Percentiles rank a stretch among this genome's conserved stretches.
Conservation (phyloP, 2,329 filamentous ascomycete species). For the Fusarium multiceps region DNA sequence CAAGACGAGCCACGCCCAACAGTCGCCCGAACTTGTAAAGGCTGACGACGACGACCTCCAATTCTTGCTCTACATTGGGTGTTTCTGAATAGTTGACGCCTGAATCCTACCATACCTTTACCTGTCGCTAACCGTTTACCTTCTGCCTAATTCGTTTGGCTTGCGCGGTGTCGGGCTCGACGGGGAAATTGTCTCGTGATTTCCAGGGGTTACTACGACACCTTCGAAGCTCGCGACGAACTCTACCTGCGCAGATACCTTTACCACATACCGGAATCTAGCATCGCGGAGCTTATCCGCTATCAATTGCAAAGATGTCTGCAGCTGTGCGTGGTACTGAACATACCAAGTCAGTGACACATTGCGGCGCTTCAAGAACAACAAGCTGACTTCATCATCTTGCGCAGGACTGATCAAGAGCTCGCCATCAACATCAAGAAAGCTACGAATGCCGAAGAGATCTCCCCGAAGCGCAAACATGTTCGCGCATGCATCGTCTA, state of each 20-base stretch:
- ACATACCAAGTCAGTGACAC: constrained; percentile 51
- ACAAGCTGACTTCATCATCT: constrained; percentile 27
- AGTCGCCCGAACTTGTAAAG: constrained; percentile 41
- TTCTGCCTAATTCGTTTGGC: constrained; percentile 15
- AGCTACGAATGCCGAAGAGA: constrained; percentile 75
- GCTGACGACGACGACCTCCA: constrained; percentile 46
- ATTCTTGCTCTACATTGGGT: constrained; percentile 16
- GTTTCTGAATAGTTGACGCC: not conserved
- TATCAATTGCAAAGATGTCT: constrained; percentile 44
- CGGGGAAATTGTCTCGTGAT: constrained; percentile 44
- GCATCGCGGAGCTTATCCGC: constrained; percentile 31
- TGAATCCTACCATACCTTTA: not conserved
- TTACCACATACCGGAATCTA: constrained; percentile 5
- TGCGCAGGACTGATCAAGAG: constrained; percentile 72
- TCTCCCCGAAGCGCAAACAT: constrained; percentile 85
- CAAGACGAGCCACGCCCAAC: constrained; percentile 38
- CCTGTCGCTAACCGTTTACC: not conserved
- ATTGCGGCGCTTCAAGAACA: constrained; percentile 10
- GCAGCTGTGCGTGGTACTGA: constrained; percentile 50
- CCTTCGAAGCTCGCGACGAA: constrained; percentile 19
- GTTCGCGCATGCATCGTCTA: constrained; percentile 98
- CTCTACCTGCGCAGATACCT: constrained; percentile 16
- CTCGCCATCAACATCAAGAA: constrained; percentile 77
- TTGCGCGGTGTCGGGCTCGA: constrained; percentile 36
- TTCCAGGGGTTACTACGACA: constrained; percentile 38